Base-by-base conservation (phyloP, 108 stramenopile species). In the Schizochytrium sp. region DNA sequence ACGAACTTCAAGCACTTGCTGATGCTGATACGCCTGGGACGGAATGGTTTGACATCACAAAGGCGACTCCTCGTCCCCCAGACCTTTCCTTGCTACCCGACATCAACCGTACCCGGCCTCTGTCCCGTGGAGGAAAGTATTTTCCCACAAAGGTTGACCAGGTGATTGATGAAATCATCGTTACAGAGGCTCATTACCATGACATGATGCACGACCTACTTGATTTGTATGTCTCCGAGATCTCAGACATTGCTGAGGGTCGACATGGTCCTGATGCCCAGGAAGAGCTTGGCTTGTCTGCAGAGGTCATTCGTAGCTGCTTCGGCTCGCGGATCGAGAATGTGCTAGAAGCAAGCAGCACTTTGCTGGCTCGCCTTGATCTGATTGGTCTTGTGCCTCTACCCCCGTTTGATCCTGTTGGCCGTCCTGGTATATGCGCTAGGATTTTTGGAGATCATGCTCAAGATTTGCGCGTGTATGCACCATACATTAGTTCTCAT, bases 401-500 rank as follows among this genome's bases (percentile, higher is more conserved):
- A 38, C 50, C 76, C n/a, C 76, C 76, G 0, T 55, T 49, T 49
- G 47, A 49, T 10, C 76, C 76, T 17, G 1, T 83, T 28, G 76
- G 76, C 10, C 47, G 76, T 10, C 50, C 76, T 1, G 76, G 76
- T 10, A 47, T 83, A 10, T 13, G 13, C 5, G 76, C 76, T 0
- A 49, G 55, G 55, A 83, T 83, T 2, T 83, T 83, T 13, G 76
- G 50, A 10, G 76, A 83, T 15, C 76, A 83, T 55, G 76, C 76
- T 0, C 45, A 49, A 53, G 53, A 83, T 47, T 28, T 83, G 13
- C 76, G 76, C 15, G 76, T 83, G 38, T 83, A 83, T 40, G 76
- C 76, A 40, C 76, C 76, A 10, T 83, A 83, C 76, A 55, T 83
- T 1, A 83, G 76, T 53, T 83, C 76, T 47, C 76, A 83, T 53